phyloP scores from a whole-genome alignment of 2,329 filamentous ascomycete genomes.

The Myriosclerotinia duriaeana region DNA sequence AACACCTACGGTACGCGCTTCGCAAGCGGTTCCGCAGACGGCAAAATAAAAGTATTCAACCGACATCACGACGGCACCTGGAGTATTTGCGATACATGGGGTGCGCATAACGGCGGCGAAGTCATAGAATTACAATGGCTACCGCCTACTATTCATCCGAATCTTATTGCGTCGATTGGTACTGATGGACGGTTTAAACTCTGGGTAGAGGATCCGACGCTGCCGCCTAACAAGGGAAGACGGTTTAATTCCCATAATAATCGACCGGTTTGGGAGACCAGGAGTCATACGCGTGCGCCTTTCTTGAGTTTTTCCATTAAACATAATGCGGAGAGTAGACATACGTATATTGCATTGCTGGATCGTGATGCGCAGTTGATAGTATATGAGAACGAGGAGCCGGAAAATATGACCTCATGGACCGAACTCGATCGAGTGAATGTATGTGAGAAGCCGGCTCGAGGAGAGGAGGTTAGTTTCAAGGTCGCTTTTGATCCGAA shows the following conservation, averaged over 20 bases:
- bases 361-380: conserved; percentile 77
- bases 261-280: conserved; percentile 50
- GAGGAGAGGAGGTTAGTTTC: conserved; percentile 86
- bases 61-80: conserved; percentile 74
- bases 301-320: conserved; percentile 83
- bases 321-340: conserved; percentile 72
- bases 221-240: conserved; percentile 69
- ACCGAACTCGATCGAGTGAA: conserved; percentile 72
- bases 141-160: conserved; percentile 80
- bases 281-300: conserved; percentile 43
- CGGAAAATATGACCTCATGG: conserved; percentile 78
- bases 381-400: conserved; percentile 81
- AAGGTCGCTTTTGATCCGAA: conserved; percentile 86
- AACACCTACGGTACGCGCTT: conserved; percentile 91
- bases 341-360: conserved; percentile 83
- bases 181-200: conserved; percentile 88
- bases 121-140: conserved; percentile 95
- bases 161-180: conserved; percentile 82
- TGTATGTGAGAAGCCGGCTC: conserved; percentile 66
- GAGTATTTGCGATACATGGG: conserved; percentile 83
- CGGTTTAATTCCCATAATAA: conserved; percentile 76
- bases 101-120: conserved; percentile 84
- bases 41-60: conserved; percentile 90
- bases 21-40: conserved; percentile 87
- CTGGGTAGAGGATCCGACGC: conserved; percentile 87